Evolutionary conservation across 306 rosid species (phyloP).

Genomic region (Crotalaria pallida): DNA sequence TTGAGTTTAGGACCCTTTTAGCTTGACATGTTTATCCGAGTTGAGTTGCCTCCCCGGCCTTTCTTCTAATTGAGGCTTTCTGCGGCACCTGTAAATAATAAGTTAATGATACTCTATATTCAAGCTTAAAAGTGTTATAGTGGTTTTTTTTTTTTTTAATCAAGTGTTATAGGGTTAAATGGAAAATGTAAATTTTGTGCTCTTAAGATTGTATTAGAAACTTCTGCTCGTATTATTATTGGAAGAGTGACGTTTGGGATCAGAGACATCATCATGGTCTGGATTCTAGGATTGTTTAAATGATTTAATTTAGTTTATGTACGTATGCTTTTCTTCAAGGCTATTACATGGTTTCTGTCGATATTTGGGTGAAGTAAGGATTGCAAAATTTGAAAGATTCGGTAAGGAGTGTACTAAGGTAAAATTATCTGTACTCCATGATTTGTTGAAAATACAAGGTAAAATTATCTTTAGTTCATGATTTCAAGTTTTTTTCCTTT

Average conservation of each 20-base stretch:
- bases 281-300: not conserved
- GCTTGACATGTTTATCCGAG: not conserved
- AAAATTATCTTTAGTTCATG: too few species aligned
- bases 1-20: constrained; percentile 17
- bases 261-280: too few species aligned
- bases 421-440: too few species aligned
- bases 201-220: not conserved
- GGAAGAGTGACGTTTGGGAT: not conserved
- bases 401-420: too few species aligned
- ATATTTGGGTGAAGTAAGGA: not conserved
- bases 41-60: not conserved
- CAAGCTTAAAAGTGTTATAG: constrained; percentile 18
- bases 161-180: not conserved
- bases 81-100: constrained; percentile 29
- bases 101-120: constrained; percentile 13
- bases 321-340: not conserved
- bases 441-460: too few species aligned
- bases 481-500: too few species aligned
- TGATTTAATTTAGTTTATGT: not conserved
- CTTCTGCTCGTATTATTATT: not conserved
- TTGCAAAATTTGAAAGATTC: not conserved
- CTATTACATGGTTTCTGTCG: not conserved
- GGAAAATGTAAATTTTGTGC: not conserved
- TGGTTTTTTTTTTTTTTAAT: constrained; percentile 1
- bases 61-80: not conserved